Base-by-base conservation (phyloP, 306 rosid species). In the Corylus heterophylla region DNA sequence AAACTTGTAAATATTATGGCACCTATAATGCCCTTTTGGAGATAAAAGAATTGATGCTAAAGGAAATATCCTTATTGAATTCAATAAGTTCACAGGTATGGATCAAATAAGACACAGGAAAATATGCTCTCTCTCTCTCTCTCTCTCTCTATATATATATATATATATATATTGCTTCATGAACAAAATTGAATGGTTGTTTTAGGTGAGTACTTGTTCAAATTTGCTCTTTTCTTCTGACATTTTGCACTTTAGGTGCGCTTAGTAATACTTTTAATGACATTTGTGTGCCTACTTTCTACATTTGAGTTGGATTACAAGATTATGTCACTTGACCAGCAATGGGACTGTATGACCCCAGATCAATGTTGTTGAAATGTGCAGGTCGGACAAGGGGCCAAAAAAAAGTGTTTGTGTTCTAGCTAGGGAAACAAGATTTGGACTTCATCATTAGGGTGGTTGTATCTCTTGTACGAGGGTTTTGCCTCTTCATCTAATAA, bases 1-100 rank as follows among this genome's bases (percentile, higher is more conserved):
- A 92, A 76, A 95, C 98, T 45, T 92, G 87, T 69, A 91, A 89
- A 87, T 87, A 84, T 73, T 95, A 92, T 83, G 90, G 92, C 48
- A 93, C 98, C 31, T 90, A 89, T 84, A 95, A 95, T 85, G 92
- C 98, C 75, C 94, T 93, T 37, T 81, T 91, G 92, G 98, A 95
- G 88, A 95, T 89, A 47, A 95, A 95, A 85, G 98, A 91, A 64
- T 78, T 93, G 92, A 93, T 93, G 97, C 72, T 88, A 31, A 95
- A 93, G 88, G 98, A 95, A 88, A 87, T 86, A 69, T 95, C 99
- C 71, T 88, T 95, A 49, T 76, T 95, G 89, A 93, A 91, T 87
- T 95, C 99, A 2, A 85, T 92, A 80, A 89, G 85, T 87, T 93
- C 96, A 63, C 98, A 91, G 98, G 98, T 91, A 90, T 51, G 50